These are phyloP conservation scores for Salix koriyanagi DNA, from an alignment of 345 rosid species.

Conservation along the genomic window DNA sequence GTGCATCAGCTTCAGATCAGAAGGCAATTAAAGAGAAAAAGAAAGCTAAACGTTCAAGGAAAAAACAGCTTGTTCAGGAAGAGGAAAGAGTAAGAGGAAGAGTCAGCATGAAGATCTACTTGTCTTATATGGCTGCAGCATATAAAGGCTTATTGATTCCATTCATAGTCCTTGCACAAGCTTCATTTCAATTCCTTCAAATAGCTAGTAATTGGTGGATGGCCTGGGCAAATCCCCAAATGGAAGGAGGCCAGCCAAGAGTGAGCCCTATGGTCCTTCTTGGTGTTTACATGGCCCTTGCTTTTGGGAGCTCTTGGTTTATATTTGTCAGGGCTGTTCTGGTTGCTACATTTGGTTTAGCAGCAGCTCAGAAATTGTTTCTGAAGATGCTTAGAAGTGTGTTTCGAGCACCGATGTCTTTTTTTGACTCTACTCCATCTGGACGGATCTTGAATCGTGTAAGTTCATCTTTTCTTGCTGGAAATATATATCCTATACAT, in stretches of 20 bases:
- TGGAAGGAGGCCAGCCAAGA: slow-evolving; percentile 84
- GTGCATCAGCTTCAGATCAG: slow-evolving; percentile 69
- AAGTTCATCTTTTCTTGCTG: slow-evolving; percentile 25
- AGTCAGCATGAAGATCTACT: slow-evolving; percentile 94
- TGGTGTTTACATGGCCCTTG: slow-evolving; percentile 86
- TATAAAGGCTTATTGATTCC: slow-evolving; percentile 90
- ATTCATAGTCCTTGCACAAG: slow-evolving; percentile 80
- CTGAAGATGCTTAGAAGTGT: slow-evolving; percentile 89
- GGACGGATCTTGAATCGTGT: slow-evolving; percentile 97
- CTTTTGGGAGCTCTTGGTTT: slow-evolving; percentile 97
- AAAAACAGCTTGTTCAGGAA: slow-evolving; percentile 96
- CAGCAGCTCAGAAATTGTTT: slow-evolving; percentile 94
- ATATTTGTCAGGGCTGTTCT: slow-evolving; percentile 93
- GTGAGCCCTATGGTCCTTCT: slow-evolving; percentile 79
- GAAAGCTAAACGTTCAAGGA: slow-evolving; percentile 81
- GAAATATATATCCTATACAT: neutral
- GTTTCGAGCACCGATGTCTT: slow-evolving; percentile 95
- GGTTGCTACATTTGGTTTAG: slow-evolving; percentile 97
- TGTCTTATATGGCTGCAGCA: slow-evolving; percentile 97
- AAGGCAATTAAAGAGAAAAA: slow-evolving; percentile 79
- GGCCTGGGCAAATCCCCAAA: slow-evolving; percentile 99
- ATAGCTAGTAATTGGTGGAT: slow-evolving; percentile 99
- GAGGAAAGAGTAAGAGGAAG: slow-evolving; percentile 97
- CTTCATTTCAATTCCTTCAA: slow-evolving; percentile 91
- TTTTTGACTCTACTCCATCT: slow-evolving; percentile 98